Conservation (phyloP, 257 asterid species). For the Cruciata laevipes region DNA sequence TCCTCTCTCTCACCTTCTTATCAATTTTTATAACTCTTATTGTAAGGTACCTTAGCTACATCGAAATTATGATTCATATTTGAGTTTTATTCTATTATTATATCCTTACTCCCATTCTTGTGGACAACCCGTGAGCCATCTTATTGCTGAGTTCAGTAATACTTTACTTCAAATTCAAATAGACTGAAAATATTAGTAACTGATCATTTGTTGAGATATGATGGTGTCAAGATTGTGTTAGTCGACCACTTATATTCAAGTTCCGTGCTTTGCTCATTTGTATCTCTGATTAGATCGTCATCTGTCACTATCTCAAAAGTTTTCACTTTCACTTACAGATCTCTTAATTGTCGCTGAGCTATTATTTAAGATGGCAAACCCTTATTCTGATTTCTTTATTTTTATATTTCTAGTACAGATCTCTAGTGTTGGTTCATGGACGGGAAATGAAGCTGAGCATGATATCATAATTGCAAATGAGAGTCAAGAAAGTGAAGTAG, state of each 20-base stretch:
- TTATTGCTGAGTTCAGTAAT: background rate
- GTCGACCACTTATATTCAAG: background rate
- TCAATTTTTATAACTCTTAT: no score
- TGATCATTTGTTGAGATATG: background rate
- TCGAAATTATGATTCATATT: no score
- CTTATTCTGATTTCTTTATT: background rate
- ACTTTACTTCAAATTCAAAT: background rate
- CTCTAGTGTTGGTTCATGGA: constrained; percentile 79
- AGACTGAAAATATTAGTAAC: background rate
- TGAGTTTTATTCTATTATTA: no score
- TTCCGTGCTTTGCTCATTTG: no score
- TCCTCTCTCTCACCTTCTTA: background rate
- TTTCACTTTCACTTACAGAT: background rate
- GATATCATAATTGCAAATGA: constrained; percentile 22
- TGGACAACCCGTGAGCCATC: background rate
- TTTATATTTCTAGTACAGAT: constrained; percentile 46
- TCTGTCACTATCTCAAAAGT: background rate
- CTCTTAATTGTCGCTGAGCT: background rate
- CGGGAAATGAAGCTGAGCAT: constrained; percentile 42
- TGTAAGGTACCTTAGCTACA: no score
- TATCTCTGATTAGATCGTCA: background rate
- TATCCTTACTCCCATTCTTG: no score
- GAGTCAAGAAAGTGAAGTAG: constrained; percentile 23
- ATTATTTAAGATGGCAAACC: background rate
- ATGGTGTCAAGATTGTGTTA: background rate